Evolutionary conservation across 1,139 yeast species (phyloP).

Genomic region (Saccharomyces hybrid): DNA sequence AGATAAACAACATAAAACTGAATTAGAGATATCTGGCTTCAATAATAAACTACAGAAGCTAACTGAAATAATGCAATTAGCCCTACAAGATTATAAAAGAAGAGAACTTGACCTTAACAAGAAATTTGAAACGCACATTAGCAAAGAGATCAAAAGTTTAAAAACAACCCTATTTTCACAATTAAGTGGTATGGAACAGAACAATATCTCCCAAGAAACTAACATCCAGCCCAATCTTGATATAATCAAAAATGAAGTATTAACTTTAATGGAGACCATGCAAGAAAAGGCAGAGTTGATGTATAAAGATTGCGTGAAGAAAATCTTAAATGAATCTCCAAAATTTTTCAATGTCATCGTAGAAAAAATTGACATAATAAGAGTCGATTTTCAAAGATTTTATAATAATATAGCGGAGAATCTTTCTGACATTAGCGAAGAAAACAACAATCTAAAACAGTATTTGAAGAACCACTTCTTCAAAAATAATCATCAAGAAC

Average conservation of each 20-base stretch:
- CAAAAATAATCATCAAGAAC: constrained; percentile 30
- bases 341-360: constrained; percentile 16
- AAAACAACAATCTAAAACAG: constrained; percentile 32
- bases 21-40: constrained; percentile 30
- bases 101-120: constrained; percentile 28
- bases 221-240: constrained; percentile 16
- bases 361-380: constrained; percentile 12
- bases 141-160: constrained; percentile 14
- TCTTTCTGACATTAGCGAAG: constrained; percentile 29
- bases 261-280: constrained; percentile 13
- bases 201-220: constrained; percentile 10
- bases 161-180: constrained; percentile 16
- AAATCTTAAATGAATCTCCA: constrained; percentile 22
- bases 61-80: constrained; percentile 28
- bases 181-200: constrained; percentile 18
- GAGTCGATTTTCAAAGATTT: constrained; percentile 11
- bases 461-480: constrained; percentile 31
- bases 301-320: constrained; percentile 21
- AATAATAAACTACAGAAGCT: constrained; percentile 31
- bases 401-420: constrained; percentile 20
- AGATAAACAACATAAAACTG: constrained; percentile 32
- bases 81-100: constrained; percentile 28
- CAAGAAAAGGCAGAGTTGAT: constrained; percentile 18
- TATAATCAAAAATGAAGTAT: constrained; percentile 19
- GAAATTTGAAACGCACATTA: constrained; percentile 6